Percentiles rank a stretch among this genome's conserved stretches.
Evolutionary conservation across 2,329 filamentous ascomycete species (phyloP).

Genomic region (Leptoxyphium fumago): DNA sequence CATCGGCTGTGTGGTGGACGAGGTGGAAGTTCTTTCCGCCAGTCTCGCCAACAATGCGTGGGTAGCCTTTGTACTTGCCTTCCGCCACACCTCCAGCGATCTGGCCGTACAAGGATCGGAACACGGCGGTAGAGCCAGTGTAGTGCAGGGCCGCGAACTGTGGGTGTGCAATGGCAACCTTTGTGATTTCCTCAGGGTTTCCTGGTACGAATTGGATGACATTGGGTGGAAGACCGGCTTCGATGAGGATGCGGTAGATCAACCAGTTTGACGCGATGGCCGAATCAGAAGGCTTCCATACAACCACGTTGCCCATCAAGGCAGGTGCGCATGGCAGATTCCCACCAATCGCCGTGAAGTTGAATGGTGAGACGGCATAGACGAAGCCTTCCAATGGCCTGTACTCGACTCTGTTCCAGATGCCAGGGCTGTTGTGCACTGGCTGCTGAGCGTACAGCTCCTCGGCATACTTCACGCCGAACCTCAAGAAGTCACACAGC

Average conservation of each 20-base stretch:
- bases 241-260: slow-evolving; percentile 75
- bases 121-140: slow-evolving; percentile 83
- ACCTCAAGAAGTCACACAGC: slow-evolving; percentile 74
- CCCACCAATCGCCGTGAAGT: slow-evolving; percentile 89
- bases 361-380: slow-evolving; percentile 88
- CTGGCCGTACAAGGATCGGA: slow-evolving; percentile 74
- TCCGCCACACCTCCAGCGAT: slow-evolving; percentile 71
- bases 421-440: slow-evolving; percentile 61
- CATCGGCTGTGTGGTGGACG: slow-evolving; percentile 60
- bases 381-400: slow-evolving; percentile 87
- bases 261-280: slow-evolving; percentile 87
- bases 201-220: slow-evolving; percentile 92
- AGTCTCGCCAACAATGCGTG: slow-evolving; percentile 78
- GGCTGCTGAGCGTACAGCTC: slow-evolving; percentile 83
- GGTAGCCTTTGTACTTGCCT: slow-evolving; percentile 71
- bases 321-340: slow-evolving; percentile 75
- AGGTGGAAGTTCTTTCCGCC: slow-evolving; percentile 91
- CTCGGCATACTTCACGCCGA: slow-evolving; percentile 88
- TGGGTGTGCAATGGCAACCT: slow-evolving; percentile 57
- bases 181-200: slow-evolving; percentile 70
- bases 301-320: slow-evolving; percentile 81
- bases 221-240: slow-evolving; percentile 75
- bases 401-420: slow-evolving; percentile 89
- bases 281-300: slow-evolving; percentile 91
- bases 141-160: slow-evolving; percentile 88